These are phyloP conservation scores for Vaccinium vitisidaea DNA, from an alignment of 148 eudicot species.

Conservation along the genomic window DNA sequence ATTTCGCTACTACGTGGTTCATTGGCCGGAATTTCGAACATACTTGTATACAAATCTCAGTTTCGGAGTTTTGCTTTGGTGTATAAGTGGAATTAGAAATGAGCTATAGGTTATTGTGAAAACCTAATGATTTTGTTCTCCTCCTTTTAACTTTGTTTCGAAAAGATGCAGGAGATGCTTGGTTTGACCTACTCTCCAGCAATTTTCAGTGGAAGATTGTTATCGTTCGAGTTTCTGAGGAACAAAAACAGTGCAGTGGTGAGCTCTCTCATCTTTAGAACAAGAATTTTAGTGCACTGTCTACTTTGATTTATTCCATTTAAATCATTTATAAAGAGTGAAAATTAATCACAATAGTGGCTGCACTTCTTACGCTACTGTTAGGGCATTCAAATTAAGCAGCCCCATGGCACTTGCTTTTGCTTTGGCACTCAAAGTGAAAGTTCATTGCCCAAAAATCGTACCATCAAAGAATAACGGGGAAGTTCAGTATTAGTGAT, in stretches of 20 bases:
- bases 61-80: background rate
- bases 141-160: too few species aligned
- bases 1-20: background rate
- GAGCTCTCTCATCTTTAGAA: constrained; percentile 23
- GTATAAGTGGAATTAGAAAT: background rate
- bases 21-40: background rate
- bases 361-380: background rate
- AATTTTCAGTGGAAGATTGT: constrained; percentile 28
- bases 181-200: constrained; percentile 31
- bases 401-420: background rate
- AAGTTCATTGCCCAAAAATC: background rate
- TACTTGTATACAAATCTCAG: background rate
- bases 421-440: background rate
- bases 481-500: background rate
- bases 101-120: background rate
- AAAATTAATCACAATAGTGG: background rate
- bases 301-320: background rate
- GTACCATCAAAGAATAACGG: background rate
- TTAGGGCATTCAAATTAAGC: background rate
- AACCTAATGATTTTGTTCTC: background rate
- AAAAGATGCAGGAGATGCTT: constrained; percentile 29
- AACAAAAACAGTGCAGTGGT: constrained; percentile 44
- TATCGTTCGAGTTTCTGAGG: constrained; percentile 24
- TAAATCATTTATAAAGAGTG: background rate
- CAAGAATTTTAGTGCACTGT: background rate